phyloP scores from a whole-genome alignment of 2,329 filamentous ascomycete genomes.

The Cladophialophora carrionii region DNA sequence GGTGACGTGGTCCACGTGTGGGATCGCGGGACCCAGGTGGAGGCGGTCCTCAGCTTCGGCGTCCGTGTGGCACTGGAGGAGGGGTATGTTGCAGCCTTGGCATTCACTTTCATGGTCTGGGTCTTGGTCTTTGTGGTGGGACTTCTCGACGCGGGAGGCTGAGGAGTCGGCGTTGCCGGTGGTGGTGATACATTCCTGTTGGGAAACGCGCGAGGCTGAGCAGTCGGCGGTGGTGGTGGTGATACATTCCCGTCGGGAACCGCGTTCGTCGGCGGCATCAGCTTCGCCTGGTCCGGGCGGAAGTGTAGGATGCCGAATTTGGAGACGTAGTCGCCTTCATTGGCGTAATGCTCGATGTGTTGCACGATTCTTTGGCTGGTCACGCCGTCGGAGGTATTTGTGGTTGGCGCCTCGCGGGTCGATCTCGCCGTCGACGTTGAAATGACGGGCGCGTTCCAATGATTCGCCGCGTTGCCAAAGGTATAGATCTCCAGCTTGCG shows the following conservation, averaged over 20 bases:
- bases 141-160: background rate
- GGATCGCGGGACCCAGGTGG: background rate
- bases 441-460: conserved; percentile 73
- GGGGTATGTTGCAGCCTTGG: background rate
- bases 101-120: background rate
- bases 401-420: background rate
- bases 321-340: conserved; percentile 73
- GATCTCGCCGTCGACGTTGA: background rate
- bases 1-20: conserved; percentile 9
- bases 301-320: conserved; percentile 71
- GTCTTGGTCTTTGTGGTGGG: background rate
- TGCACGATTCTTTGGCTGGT: conserved; percentile 59
- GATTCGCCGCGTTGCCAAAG: conserved; percentile 77
- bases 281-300: conserved; percentile 21
- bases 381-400: background rate
- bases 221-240: background rate
- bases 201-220: background rate
- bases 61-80: background rate
- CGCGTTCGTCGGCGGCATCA: background rate
- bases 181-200: background rate
- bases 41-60: background rate
- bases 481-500: conserved; percentile 73
- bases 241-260: background rate
- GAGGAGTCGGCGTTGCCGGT: background rate
- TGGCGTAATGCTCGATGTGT: conserved; percentile 80